Base-by-base conservation (phyloP, 306 rosid species). In the Coriaria nepalensis region DNA sequence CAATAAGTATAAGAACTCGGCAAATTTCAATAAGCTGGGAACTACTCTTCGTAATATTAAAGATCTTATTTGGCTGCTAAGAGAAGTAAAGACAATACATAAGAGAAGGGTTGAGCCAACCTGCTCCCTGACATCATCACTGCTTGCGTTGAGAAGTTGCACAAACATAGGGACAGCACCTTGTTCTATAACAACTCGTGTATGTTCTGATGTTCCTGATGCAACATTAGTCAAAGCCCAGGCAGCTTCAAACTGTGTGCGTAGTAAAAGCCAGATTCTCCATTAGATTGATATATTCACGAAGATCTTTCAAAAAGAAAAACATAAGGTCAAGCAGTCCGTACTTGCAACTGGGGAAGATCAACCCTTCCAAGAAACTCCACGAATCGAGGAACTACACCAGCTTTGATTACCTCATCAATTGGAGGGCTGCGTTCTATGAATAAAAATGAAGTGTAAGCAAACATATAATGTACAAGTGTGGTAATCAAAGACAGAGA, bases 151-250 rank as follows among this genome's bases (percentile, higher is more conserved):
- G 13, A 82, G 76, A 54, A 82, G 83, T 52, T 73, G 64, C 52
- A 78, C 75, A 60, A 78, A 73, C 66, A 65, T 39, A 52, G 87
- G 87, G 15, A 82, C 79, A 32, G 75, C 77, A 49, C 93, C 93
- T 6, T 70, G 75, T 37, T 75, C 81, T 62, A 82, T 71, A 11
- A 78, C 79, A 37, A 73, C 74, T 38, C 64, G 55, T 43, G 81
- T 75, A 66, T 82, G 82, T 60, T 82, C 77, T 5, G 83, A 73
- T 20, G 81, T 70, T 59, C 81, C 81, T 35, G 82, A 76, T 41
- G 82, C 78, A 33, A 78, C 66, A 59, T 78, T 72, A 42, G 83
- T 73, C 60, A 82, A 56, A 58, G 80, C 78, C 86, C 86, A 82
- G 33, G 86, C 81, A 53, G 86, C 87, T 63, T 82, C 86, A 73